Percentiles rank a stretch among this genome's conserved stretches.
phyloP scores from a whole-genome alignment of 768 basidiomycete genomes.

The Infundibulicybe gibba region DNA sequence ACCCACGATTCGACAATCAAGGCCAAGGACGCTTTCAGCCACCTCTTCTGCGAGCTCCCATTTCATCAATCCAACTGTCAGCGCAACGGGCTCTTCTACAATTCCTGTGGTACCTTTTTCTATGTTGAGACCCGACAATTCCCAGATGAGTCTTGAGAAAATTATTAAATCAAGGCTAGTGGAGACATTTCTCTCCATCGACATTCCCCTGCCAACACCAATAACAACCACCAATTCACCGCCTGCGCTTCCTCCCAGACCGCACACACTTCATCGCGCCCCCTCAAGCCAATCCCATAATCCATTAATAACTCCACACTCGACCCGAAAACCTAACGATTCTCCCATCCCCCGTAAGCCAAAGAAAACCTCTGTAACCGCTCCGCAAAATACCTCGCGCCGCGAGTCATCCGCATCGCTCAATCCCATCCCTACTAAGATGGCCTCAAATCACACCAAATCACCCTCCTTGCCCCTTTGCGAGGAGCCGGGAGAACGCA shows the following conservation, averaged over 20 bases:
- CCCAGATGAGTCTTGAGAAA: conserved; percentile 67
- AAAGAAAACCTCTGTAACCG: conserved; percentile 5
- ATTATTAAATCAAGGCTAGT: conserved; percentile 71
- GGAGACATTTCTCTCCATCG: conserved; percentile 70
- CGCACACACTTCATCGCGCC: conserved; percentile 1
- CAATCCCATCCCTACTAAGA: conserved; percentile 8
- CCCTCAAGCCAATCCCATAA: conserved; percentile 1
- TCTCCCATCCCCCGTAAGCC: conserved; percentile 16
- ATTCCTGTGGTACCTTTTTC: conserved; percentile 18
- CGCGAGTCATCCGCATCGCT: conserved; percentile 15
- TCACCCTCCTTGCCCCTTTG: conserved; percentile 19
- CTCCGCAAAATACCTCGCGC: conserved; percentile 7
- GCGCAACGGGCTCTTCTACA: conserved; percentile 14
- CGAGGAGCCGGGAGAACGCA: conserved; percentile 16
- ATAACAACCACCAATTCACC: conserved; percentile 1
- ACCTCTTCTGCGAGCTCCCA: conserved; percentile 40
- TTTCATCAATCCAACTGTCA: conserved; percentile 9
- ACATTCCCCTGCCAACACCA: conserved; percentile 25
- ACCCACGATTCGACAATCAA: conserved; percentile 31
- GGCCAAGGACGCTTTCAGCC: conserved; percentile 52
- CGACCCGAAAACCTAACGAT: conserved; percentile 14
- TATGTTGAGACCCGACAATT: conserved; percentile 50
- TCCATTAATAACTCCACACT: conserved; percentile 4
- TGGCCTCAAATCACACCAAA: conserved; percentile 16
- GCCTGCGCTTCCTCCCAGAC: conserved; percentile 8